Base-by-base conservation (phyloP, 169 alveolate genomes). In the Blepharisma undulans region DNA sequence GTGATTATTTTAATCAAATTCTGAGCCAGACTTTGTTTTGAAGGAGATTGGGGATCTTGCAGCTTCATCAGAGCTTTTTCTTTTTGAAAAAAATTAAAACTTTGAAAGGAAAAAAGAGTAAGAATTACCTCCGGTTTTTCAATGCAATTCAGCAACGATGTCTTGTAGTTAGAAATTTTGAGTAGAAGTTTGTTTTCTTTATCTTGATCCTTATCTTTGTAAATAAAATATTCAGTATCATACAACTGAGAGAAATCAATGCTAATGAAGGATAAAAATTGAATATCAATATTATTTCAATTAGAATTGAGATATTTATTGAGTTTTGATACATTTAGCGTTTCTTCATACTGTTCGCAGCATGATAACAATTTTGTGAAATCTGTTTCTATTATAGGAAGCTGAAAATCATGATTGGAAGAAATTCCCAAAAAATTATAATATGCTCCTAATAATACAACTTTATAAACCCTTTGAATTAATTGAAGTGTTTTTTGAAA, bases 381-480 rank as follows among this genome's bases (percentile, higher is more conserved):
- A 48, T 48, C 66, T 18, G 66, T 5, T 48, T 48, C 66, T 48
- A 48, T 48, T 12, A 48, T 48, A 10, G 66, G 66, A 10, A 48
- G 12, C 66, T 48, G 66, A 2, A 48, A 48, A 0, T 48, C 66
- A 48, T 18, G 14, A 3, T 2, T 5, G 7, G 16, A 48, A 48
- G 66, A 48, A 5, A 1, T 48, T 48, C 66, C 66, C 12, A 48
- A 48, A 18, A 48, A 48, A 5, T 48, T 48, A 48, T 48, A 48
- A 48, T 48, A 48, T 48, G 66, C 14, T 48, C 66, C 66, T 48
- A 48, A 48, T 48, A 29, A 78, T 29, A 72, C 74, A 4, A 19
- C 6, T 19, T 82, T 82, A 33, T 82, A 82, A 36, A 82, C 76
- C 22, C 76, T 82, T 82, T 82, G 72, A 22, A 82, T 48, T 22